Percentiles rank a stretch among this genome's conserved stretches.
phyloP scores from a whole-genome alignment of 129 eudicot genomes.

The Artemisia argyi region DNA sequence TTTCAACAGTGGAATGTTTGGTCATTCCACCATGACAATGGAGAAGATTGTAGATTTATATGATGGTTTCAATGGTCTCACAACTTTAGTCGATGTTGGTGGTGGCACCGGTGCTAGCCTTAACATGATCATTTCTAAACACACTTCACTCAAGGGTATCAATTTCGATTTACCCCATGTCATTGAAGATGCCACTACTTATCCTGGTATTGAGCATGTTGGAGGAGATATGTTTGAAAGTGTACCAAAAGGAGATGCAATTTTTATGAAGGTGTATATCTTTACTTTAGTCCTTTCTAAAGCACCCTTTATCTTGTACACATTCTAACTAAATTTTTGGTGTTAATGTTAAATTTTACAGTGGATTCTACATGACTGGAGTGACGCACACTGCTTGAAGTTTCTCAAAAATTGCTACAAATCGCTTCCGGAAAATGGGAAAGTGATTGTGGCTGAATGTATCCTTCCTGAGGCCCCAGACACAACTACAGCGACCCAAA shows the following conservation, averaged over 20 bases:
- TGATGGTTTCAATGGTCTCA: constrained; percentile 63
- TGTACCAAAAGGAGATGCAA: constrained; percentile 80
- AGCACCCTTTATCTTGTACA: too few relatives aligned
- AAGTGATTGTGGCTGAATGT: constrained; percentile 67
- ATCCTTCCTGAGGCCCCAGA: constrained; percentile 71
- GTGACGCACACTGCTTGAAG: constrained; percentile 64
- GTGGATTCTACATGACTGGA: constrained; percentile 92
- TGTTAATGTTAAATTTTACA: constrained; percentile 16
- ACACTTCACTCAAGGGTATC: constrained; percentile 66
- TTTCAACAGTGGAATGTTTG: constrained; percentile 66
- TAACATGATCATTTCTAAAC: constrained; percentile 58
- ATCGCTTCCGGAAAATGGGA: constrained; percentile 68
- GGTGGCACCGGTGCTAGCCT: constrained; percentile 73
- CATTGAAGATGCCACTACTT: constrained; percentile 57
- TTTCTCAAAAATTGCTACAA: constrained; percentile 60
- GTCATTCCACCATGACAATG: constrained; percentile 64
- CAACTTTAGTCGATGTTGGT: constrained; percentile 68
- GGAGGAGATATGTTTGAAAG: constrained; percentile 80
- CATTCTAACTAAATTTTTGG: background rate
- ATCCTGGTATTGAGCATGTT: constrained; percentile 66
- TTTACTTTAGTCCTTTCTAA: background rate
- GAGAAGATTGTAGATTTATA: constrained; percentile 62
- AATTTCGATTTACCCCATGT: constrained; percentile 80
- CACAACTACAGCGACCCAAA: constrained; percentile 42
- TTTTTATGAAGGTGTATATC: constrained; percentile 70